Evolutionary conservation across 2,329 filamentous ascomycete species (phyloP).

Genomic region (Talaromyces funiculosus): DNA sequence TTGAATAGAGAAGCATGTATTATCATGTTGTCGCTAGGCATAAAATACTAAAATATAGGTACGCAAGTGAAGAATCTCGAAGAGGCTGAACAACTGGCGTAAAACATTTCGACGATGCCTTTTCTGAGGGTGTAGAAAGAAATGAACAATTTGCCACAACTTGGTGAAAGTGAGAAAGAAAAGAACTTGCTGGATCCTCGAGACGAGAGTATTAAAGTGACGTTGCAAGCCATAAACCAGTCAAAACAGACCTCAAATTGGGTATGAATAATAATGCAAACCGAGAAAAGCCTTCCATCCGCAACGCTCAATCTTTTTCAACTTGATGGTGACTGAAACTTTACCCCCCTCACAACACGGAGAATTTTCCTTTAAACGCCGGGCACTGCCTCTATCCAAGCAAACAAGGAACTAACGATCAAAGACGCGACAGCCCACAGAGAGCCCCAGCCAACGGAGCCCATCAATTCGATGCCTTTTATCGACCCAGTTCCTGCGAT

Average conservation of each 20-base stretch:
- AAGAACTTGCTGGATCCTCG: not conserved
- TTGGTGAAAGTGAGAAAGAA: not conserved
- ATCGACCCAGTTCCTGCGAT: slow-evolving; percentile 63
- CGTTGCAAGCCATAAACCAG: not conserved
- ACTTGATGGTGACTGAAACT: not conserved
- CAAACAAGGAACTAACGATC: slow-evolving; percentile 27
- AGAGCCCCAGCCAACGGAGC: slow-evolving; percentile 65
- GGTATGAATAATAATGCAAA: not conserved
- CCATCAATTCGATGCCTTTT: slow-evolving; percentile 61
- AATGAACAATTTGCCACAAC: not conserved
- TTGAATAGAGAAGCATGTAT: not conserved
- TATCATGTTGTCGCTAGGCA: not conserved
- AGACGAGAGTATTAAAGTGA: not conserved
- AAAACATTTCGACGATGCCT: not conserved
- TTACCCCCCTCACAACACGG: not conserved
- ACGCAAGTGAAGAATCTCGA: not conserved
- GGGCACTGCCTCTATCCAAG: slow-evolving; percentile 38
- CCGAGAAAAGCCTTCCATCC: not conserved
- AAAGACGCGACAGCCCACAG: slow-evolving; percentile 61
- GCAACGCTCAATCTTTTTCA: not conserved
- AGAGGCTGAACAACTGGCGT: not conserved
- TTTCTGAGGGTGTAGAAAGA: not conserved
- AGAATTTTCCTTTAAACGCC: slow-evolving; percentile 23
- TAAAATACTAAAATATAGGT: not conserved
- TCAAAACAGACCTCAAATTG: not conserved